Percentiles rank a stretch among this genome's conserved stretches.
Conservation (phyloP, 768 basidiomycete genomes). For the Hericium coralloides region DNA sequence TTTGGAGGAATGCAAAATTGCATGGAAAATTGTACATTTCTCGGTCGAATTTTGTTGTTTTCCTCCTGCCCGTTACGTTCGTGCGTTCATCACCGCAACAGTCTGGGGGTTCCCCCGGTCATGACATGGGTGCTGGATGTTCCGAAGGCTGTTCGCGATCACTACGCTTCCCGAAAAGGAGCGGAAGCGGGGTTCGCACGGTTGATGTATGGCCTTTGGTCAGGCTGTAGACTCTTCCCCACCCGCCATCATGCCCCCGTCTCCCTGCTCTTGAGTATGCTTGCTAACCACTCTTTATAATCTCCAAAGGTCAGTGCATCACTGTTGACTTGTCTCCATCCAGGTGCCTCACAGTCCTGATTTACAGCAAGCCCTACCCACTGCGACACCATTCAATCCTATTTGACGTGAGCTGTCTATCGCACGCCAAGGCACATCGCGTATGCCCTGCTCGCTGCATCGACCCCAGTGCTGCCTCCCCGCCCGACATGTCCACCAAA, state of each 20-base stretch:
- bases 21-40: too few relatives aligned
- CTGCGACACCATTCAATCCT: not conserved
- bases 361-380: not conserved
- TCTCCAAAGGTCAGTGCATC: too few relatives aligned
- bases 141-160: not conserved
- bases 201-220: not conserved
- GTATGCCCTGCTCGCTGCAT: not conserved
- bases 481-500: conserved; percentile 25
- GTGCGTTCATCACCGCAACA: too few relatives aligned
- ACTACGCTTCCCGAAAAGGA: not conserved
- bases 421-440: not conserved
- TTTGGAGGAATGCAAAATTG: too few relatives aligned
- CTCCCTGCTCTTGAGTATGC: not conserved
- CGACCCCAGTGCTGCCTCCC: not conserved
- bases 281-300: too few relatives aligned
- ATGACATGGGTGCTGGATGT: not conserved
- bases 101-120: too few relatives aligned
- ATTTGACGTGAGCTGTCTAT: not conserved
- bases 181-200: not conserved
- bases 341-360: too few relatives aligned
- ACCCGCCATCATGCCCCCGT: not conserved
- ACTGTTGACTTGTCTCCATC: too few relatives aligned
- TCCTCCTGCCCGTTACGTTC: too few relatives aligned
- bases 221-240: not conserved
- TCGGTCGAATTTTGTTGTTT: too few relatives aligned